A percentile compares a stretch with the other conserved stretches of the same genome.
Evolutionary conservation across 306 rosid species (phyloP).

Genomic region (Lagenaria siceraria): DNA sequence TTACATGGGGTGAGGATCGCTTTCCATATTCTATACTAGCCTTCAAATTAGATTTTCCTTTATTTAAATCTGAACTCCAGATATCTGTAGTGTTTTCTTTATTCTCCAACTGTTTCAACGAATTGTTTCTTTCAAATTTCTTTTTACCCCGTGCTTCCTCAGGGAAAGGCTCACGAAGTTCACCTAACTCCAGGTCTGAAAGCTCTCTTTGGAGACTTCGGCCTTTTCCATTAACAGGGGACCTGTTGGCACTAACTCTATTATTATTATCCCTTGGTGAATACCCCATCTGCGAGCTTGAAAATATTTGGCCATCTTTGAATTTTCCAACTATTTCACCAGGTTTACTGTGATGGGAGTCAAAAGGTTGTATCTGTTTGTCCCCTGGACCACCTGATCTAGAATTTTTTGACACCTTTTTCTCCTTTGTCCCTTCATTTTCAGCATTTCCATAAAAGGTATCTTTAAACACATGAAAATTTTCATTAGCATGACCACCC

Average conservation of each 20-base stretch:
- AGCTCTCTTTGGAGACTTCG: conserved; percentile 67
- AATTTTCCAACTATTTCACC: conserved; percentile 41
- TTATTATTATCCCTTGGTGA: conserved; percentile 41
- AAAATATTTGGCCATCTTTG: conserved; percentile 41
- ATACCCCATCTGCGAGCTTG: conserved; percentile 27
- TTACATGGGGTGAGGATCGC: conserved; percentile 36
- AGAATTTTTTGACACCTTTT: conserved; percentile 40
- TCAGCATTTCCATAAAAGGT: conserved; percentile 38
- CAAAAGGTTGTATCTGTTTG: conserved; percentile 32
- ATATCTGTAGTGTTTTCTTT: conserved; percentile 38
- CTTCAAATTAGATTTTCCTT: conserved; percentile 40
- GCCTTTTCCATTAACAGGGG: conserved; percentile 60
- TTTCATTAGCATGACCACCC: conserved; percentile 35
- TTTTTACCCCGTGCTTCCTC: conserved; percentile 48
- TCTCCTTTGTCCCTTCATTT: conserved; percentile 39
- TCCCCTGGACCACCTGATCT: conserved; percentile 48
- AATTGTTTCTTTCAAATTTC: conserved; percentile 62
- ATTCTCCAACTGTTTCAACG: conserved; percentile 53
- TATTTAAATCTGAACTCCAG: conserved; percentile 39
- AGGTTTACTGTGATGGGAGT: conserved; percentile 42
- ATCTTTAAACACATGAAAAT: conserved; percentile 29
- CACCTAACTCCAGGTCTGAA: conserved; percentile 94
- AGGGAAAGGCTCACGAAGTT: conserved; percentile 74
- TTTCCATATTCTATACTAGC: conserved; percentile 40
- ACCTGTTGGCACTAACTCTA: conserved; percentile 29